Evolutionary conservation across 768 basidiomycete species (phyloP), one percentile per base, ranked within the genome.

Genomic region (Clitopilus passeckerianus): DNA sequence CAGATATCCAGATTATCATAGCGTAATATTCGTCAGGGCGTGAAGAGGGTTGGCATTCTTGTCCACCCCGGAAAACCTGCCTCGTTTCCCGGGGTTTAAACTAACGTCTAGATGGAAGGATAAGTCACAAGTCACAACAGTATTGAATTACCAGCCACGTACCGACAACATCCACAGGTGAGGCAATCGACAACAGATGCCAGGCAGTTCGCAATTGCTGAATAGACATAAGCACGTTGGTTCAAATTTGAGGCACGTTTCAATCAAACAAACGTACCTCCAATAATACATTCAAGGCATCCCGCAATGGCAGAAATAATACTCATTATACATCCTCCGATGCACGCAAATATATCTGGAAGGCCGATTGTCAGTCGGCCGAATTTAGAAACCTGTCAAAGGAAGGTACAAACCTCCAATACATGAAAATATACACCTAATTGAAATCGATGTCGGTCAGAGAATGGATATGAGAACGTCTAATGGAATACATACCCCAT

Each of bases 231-330:
- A 41, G 37, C 37, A 41, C 37, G 57, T 34, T 56, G n/a, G n/a
- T n/a, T n/a, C n/a, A n/a, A 54, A 33, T 15, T 43, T 30, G 41
- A 16, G 46, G 14, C 33, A 10, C 15, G 20, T 53, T 23, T 15
- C 34, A 43, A 27, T 8, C 22, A 30, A 24, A 12, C 14, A 10
- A 12, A 66, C 76, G 53, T 58, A 80, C 81, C 73, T 44, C 67
- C 75, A 44, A 84, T 70, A 18, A 83, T 75, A 57, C 80, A 80
- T 66, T 80, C 79, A 23, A 82, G 35, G 54, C 77, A 80, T 3
- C 73, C 76, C 10, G 74, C 77, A 35, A 83, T 75, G 20, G 66
- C 57, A 14, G 62, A 65, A 6, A 81, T 64, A 53, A 80, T 67
- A 15, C 67, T 64, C 69, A 79, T 76, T 50, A 82, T 67, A 10